Evolutionary conservation across 1,284 basidiomycete genomes (phyloP), one percentile per base, ranked within the genome.

Genomic region (Ceratobasidium sp.): DNA sequence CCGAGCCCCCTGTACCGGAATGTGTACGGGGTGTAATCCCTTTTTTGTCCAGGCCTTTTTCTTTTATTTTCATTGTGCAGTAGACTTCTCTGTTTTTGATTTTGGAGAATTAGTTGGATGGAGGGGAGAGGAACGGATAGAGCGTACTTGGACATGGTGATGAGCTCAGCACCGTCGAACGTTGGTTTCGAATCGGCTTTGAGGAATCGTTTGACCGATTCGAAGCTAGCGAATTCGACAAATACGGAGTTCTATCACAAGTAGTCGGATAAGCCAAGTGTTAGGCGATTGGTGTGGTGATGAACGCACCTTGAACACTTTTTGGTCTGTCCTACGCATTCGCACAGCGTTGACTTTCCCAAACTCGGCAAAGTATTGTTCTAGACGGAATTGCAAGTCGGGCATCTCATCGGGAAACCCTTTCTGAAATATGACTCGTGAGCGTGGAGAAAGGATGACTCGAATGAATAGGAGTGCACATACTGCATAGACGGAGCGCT

Each of bases 41-140:
- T 79, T 89, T 89, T 71, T 73, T 54, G 26, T 71, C 92, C 54
- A 94, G 87, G 10, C 96, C 96, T 86, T 98, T 98, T 87, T 98
- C 97, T 86, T 95, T 94, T 86, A 97, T 95, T 87, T 99, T 99
- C 96, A 97, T 97, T 81, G 95, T 91, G 83, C 96, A 96, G 85
- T 99, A 99, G 7, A 88, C 95, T 80, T 93, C 92, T 84, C 94
- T 95, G 81, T 38, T 40, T 17, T 2, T n/a, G 28, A n/a, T 46
- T 17, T 33, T 33, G 23, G 20, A 17, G 23, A 13, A 42, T 52
- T 64, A 44, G 52, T 52, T 23, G 66, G 77, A 15, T 26, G 23
- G 40, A 73, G 46, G 33, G 38, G n/a, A 64, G 20, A 7, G 23
- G 57, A 15, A 40, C 48, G 50, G 38, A 23, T 17, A 42, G 20